Evolutionary conservation across 176 grass and related monocot genomes (phyloP).

Genomic region (Pontederia crassipes): DNA sequence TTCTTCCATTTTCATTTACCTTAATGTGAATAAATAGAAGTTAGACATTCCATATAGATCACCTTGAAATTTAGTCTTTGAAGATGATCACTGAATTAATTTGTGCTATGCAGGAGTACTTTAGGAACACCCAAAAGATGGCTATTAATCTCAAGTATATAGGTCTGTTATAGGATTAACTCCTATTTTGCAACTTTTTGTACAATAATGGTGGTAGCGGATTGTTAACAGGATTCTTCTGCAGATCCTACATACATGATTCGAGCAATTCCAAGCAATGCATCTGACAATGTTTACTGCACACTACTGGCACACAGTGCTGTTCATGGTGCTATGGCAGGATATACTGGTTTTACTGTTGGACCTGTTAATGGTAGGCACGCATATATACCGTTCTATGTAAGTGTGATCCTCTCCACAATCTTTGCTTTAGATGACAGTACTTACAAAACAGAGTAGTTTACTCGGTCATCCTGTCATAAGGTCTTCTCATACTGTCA

Average conservation of each 20-base stretch:
- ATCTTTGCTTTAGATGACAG: too few relatives aligned
- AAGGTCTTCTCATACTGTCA: too few relatives aligned
- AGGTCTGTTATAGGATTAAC: background rate
- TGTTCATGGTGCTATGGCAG: conserved; percentile 80
- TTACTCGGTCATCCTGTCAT: too few relatives aligned
- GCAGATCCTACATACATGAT: conserved; percentile 78
- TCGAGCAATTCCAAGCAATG: conserved; percentile 68
- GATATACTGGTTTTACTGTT: conserved; percentile 84
- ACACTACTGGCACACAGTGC: conserved; percentile 77
- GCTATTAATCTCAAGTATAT: conserved; percentile 92
- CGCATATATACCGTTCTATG: conserved; percentile 91
- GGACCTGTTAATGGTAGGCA: conserved; percentile 79
- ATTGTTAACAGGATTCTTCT: background rate
- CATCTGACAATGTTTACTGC: conserved; percentile 93
- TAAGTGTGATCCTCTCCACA: conserved; percentile 25
- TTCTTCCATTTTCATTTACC: too few relatives aligned
- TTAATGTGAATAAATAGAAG: background rate
- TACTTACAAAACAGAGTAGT: too few relatives aligned
- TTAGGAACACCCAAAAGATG: conserved; percentile 58
- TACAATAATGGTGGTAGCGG: background rate
- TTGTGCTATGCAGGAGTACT: conserved; percentile 48
- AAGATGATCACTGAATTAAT: conserved; percentile 14
- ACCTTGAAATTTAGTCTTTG: conserved; percentile 10
- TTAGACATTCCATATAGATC: background rate
- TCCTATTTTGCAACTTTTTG: background rate